A percentile compares a stretch with the other conserved stretches of the same genome.
These are phyloP conservation scores for Arthrobotrys sinensis DNA, from an alignment of 2,329 filamentous ascomycete genomes.

Conservation along the genomic window DNA sequence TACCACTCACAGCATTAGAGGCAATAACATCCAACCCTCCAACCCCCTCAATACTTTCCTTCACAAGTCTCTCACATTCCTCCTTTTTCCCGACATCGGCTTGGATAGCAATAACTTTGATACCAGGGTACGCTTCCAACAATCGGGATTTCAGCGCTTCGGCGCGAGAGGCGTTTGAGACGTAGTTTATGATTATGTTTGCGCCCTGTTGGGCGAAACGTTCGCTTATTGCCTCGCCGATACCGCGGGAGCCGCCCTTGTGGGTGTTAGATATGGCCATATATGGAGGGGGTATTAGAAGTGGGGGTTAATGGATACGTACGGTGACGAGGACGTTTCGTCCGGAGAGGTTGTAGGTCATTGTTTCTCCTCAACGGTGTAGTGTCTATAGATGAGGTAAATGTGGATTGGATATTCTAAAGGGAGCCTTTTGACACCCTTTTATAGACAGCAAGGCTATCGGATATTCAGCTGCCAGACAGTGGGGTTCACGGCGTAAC, in stretches of 20 bases:
- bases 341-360: constrained; percentile 76
- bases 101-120: constrained; percentile 74
- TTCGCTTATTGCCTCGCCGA: constrained; percentile 78
- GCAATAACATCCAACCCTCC: constrained; percentile 83
- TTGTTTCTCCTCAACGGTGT: constrained; percentile 64
- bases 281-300: constrained; percentile 1
- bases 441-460: constrained; percentile 9
- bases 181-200: constrained; percentile 82
- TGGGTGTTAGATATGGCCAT: neutral
- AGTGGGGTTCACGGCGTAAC: no score
- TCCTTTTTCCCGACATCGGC: constrained; percentile 77
- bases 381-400: neutral
- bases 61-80: constrained; percentile 75
- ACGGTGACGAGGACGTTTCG: constrained; percentile 77
- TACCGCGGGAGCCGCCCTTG: constrained; percentile 71
- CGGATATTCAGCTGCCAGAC: constrained; percentile 3
- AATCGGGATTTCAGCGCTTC: constrained; percentile 74
- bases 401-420: neutral
- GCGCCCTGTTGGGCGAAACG: constrained; percentile 79
- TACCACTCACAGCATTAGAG: constrained; percentile 76
- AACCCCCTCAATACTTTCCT: constrained; percentile 74
- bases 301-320: neutral
- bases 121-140: constrained; percentile 69
- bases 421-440: neutral
- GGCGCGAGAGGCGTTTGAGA: constrained; percentile 75